phyloP scores from a whole-genome alignment of 75 land plant genomes.

The Selaginella tamariscina region DNA sequence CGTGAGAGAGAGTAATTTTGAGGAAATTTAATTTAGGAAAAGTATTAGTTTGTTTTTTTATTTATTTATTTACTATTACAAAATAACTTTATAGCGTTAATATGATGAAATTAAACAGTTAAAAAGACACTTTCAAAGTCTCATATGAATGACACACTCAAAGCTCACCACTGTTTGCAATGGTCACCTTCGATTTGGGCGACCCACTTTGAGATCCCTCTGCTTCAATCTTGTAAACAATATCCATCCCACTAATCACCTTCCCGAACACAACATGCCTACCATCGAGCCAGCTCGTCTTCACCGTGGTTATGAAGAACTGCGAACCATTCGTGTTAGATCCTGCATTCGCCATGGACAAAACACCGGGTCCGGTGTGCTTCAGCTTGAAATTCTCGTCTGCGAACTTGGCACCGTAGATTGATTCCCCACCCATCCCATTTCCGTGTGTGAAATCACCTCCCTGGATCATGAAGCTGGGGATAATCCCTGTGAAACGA shows the following conservation, averaged over 20 bases:
- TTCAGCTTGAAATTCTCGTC: conserved; percentile 91
- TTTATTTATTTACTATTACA: no score
- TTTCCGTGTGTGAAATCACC: conserved; percentile 87
- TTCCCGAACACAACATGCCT: conserved; percentile 89
- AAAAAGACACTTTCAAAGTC: no score
- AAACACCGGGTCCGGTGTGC: conserved; percentile 82
- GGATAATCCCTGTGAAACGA: conserved; percentile 84
- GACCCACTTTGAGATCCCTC: conserved; percentile 62
- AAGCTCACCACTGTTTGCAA: conserved; percentile 75
- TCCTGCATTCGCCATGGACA: conserved; percentile 96
- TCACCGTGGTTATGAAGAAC: conserved; percentile 89
- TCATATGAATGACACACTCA: no score
- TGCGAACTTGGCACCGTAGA: conserved; percentile 78
- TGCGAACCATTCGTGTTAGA: conserved; percentile 85
- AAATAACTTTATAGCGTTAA: no score
- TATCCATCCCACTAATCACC: conserved; percentile 82
- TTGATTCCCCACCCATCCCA: conserved; percentile 92
- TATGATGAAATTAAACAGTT: no score
- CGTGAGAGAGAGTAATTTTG: no score
- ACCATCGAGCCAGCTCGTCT: conserved; percentile 93
- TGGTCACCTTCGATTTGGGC: conserved; percentile 54
- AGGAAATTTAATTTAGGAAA: no score
- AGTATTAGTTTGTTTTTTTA: no score
- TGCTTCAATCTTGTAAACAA: conserved; percentile 81
- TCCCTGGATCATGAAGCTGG: conserved; percentile 93